These are phyloP conservation scores for Artemisia argyi DNA, from an alignment of 129 eudicot genomes.

Conservation along the genomic window DNA sequence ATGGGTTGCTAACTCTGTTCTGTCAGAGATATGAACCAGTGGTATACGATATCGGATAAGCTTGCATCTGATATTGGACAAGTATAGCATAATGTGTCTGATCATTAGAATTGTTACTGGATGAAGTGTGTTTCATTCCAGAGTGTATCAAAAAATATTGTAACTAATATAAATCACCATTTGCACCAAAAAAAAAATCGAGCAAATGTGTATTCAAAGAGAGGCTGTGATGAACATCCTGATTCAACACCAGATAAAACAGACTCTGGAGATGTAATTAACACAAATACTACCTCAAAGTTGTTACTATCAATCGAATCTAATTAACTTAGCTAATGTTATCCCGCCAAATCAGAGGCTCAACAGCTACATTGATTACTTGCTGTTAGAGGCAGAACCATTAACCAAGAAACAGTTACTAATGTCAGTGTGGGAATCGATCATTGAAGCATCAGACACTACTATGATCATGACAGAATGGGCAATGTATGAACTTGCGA, in stretches of 20 bases:
- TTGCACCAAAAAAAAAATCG: too few relatives aligned
- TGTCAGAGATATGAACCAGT: too few relatives aligned
- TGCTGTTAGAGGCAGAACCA: constrained; percentile 9
- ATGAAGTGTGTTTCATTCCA: too few relatives aligned
- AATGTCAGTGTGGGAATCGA: constrained; percentile 7
- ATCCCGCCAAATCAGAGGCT: neutral
- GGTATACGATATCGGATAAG: too few relatives aligned
- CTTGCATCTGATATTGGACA: too few relatives aligned
- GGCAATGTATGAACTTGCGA: constrained; percentile 13
- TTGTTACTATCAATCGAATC: neutral
- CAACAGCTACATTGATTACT: neutral
- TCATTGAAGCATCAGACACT: constrained; percentile 8
- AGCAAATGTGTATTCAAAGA: constrained; percentile 3
- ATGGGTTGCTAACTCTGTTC: too few relatives aligned
- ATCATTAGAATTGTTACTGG: too few relatives aligned
- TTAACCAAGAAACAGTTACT: neutral
- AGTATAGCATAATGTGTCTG: too few relatives aligned
- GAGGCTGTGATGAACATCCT: neutral
- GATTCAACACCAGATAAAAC: neutral
- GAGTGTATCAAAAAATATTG: too few relatives aligned
- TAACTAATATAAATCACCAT: too few relatives aligned
- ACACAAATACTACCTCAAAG: neutral
- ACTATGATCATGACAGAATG: neutral
- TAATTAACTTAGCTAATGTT: neutral
- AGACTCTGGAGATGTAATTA: neutral